phyloP scores from a whole-genome alignment of 495 filamentous ascomycete genomes.

The Apiosordaria backusii region DNA sequence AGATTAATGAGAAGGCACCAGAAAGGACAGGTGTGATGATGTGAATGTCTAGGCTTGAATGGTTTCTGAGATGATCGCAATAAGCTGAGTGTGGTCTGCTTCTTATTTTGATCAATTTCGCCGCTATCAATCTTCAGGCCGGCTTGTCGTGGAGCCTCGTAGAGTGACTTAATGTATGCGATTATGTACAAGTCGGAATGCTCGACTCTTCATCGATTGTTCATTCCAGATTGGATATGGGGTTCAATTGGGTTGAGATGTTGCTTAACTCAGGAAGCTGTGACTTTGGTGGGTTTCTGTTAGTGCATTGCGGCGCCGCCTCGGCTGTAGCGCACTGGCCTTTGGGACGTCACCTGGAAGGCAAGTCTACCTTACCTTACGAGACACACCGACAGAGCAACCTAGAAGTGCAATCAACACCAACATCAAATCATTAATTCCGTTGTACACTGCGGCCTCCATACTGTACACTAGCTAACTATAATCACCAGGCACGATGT shows the following conservation, averaged over 20 bases:
- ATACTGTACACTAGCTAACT: not conserved
- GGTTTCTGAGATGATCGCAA: not conserved
- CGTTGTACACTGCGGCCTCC: not conserved
- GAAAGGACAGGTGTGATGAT: not conserved
- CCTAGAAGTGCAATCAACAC: not conserved
- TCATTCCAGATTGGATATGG: not conserved
- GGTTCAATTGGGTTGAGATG: not conserved
- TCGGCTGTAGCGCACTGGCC: not conserved
- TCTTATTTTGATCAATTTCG: not conserved
- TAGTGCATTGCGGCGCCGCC: not conserved
- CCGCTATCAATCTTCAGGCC: not conserved
- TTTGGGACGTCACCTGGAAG: not conserved
- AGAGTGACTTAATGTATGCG: no score
- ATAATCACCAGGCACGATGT: not conserved
- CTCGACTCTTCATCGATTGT: not conserved
- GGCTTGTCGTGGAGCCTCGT: not conserved
- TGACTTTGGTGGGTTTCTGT: not conserved
- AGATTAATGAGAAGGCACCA: not conserved
- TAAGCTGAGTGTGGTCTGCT: not conserved
- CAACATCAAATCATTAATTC: not conserved
- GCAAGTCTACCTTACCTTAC: no score
- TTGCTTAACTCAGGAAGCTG: not conserved
- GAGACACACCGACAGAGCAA: no score
- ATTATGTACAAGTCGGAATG: no score
- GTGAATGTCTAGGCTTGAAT: not conserved